Evolutionary conservation across 352 stramenopile genomes (phyloP).

Genomic region (Globisporangium cystogenes): DNA sequence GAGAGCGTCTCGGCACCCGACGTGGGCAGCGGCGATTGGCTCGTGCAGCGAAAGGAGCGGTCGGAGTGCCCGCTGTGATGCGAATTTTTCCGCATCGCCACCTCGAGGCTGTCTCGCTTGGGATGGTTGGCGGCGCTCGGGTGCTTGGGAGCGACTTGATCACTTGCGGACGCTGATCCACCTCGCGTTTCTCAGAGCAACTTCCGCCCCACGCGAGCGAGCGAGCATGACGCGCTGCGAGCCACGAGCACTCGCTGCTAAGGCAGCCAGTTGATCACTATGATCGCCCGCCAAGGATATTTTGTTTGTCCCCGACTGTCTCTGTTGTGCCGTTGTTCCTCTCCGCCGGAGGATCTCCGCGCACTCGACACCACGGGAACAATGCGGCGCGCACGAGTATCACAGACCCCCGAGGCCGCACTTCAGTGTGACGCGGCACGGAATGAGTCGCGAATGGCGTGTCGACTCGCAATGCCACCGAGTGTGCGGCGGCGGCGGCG

Average conservation of each 20-base stretch:
- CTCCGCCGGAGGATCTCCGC: background rate
- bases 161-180: background rate
- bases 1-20: background rate
- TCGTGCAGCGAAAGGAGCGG: conserved; percentile 5
- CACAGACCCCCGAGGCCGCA: too few relatives aligned
- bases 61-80: background rate
- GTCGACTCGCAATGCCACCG: too few relatives aligned
- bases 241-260: background rate
- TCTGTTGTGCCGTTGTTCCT: conserved; percentile 1
- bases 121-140: background rate
- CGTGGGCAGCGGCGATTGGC: conserved; percentile 1
- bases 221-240: background rate
- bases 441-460: background rate
- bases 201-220: too few relatives aligned
- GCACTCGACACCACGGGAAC: background rate
- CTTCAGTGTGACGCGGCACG: background rate
- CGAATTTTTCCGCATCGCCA: background rate
- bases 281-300: background rate
- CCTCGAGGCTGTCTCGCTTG: background rate
- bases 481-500: too few relatives aligned
- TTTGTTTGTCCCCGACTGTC: background rate
- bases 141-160: background rate
- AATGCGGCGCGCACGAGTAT: background rate
- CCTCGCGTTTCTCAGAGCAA: too few relatives aligned
- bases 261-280: background rate